Evolutionary conservation across 2,329 filamentous ascomycete species (phyloP).

Genomic region (Zopfia rhizophila): DNA sequence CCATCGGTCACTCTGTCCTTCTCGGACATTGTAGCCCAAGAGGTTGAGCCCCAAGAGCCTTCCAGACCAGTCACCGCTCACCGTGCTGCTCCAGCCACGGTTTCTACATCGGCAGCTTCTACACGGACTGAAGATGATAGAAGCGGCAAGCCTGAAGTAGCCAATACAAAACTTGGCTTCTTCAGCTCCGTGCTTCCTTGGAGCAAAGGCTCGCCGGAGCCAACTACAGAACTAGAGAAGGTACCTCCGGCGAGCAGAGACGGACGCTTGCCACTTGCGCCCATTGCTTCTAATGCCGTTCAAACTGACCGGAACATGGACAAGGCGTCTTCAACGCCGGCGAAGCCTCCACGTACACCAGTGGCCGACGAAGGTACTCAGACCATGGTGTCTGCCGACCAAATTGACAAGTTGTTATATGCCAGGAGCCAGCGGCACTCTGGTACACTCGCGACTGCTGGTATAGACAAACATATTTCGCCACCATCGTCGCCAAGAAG

Average conservation of each 20-base stretch:
- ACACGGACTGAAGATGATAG: conserved; percentile 24
- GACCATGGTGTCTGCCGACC: conserved; percentile 82
- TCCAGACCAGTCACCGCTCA: conserved; percentile 46
- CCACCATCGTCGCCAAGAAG: conserved; percentile 49
- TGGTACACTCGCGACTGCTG: conserved; percentile 39
- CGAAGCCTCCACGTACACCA: conserved; percentile 41
- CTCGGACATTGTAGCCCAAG: conserved; percentile 40
- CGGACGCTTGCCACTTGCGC: conserved; percentile 33
- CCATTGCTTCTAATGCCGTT: conserved; percentile 35
- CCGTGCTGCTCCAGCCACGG: conserved; percentile 22
- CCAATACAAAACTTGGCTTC: conserved; percentile 50
- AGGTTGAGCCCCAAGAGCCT: conserved; percentile 39
- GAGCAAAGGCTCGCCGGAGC: conserved; percentile 47
- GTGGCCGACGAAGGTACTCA: conserved; percentile 80
- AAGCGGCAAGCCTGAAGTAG: conserved; percentile 33
- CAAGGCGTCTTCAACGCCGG: conserved; percentile 14
- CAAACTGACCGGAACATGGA: conserved; percentile 34
- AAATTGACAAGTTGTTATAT: conserved; percentile 80
- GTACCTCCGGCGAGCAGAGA: conserved; percentile 21
- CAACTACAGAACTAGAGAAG: conserved; percentile 13
- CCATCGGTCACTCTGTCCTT: conserved; percentile 28
- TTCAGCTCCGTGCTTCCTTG: conserved; percentile 59
- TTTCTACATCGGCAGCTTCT: conserved; percentile 23
- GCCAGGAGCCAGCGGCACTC: conserved; percentile 56
- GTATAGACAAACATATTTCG: conserved; percentile 41